Evolutionary conservation across 2,329 filamentous ascomycete genomes (phyloP).

Genomic region (Zasmidium cellare): DNA sequence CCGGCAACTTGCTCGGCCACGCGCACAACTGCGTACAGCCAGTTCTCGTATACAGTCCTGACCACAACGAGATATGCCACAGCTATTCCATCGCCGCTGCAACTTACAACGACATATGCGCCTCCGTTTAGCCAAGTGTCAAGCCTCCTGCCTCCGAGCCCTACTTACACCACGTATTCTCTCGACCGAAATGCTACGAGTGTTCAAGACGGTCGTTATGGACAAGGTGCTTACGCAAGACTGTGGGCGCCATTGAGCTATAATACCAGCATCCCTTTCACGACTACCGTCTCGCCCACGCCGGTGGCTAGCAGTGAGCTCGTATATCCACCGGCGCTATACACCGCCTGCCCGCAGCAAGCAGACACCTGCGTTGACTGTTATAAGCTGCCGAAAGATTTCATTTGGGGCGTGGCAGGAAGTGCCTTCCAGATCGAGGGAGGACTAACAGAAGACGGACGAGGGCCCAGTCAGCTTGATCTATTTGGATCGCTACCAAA

Average conservation of each 20-base stretch:
- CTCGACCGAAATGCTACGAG: slow-evolving; percentile 18
- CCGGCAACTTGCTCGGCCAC: slow-evolving; percentile 22
- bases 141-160: slow-evolving; percentile 18
- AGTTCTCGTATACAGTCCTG: slow-evolving; percentile 21
- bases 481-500: slow-evolving; percentile 13
- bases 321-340: slow-evolving; percentile 35
- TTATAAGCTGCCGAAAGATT: slow-evolving; percentile 33
- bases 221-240: slow-evolving; percentile 23
- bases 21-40: slow-evolving; percentile 14
- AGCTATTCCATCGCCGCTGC: slow-evolving; percentile 17
- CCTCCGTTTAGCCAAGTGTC: slow-evolving; percentile 20
- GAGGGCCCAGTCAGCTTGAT: slow-evolving; percentile 28
- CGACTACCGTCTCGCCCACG: slow-evolving; percentile 35
- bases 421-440: slow-evolving; percentile 38
- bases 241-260: slow-evolving; percentile 22
- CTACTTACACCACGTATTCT: slow-evolving; percentile 21
- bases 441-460: slow-evolving; percentile 30
- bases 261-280: slow-evolving; percentile 27
- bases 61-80: slow-evolving; percentile 25
- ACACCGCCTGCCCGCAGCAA: slow-evolving; percentile 32
- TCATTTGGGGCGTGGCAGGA: slow-evolving; percentile 36
- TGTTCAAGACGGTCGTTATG: slow-evolving; percentile 23
- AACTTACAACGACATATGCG: slow-evolving; percentile 19
- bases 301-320: slow-evolving; percentile 37
- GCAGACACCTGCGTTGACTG: slow-evolving; percentile 32